A percentile compares a stretch with the other conserved stretches of the same genome.
These are phyloP conservation scores for Leccinum sublutescens DNA, from an alignment of 768 basidiomycete species.

Conservation along the genomic window DNA sequence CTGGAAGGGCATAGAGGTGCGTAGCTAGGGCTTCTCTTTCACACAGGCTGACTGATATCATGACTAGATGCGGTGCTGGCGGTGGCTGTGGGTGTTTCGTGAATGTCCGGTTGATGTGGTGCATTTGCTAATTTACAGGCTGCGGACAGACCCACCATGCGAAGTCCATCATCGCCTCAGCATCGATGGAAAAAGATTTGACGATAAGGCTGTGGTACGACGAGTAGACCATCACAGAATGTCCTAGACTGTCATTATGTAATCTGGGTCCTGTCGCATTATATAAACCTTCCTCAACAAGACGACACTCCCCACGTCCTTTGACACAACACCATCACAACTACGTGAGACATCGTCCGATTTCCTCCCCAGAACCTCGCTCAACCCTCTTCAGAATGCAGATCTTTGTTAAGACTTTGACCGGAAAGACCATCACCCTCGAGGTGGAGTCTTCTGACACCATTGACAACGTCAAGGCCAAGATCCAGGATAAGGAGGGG, in stretches of 20 bases:
- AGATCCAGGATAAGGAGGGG: constrained; percentile 78
- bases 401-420: constrained; percentile 86
- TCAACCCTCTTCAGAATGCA: constrained; percentile 32
- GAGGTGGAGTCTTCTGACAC: constrained; percentile 30
- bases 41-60: background rate
- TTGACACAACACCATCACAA: constrained; percentile 3
- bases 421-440: constrained; percentile 74
- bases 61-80: constrained; percentile 64
- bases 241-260: background rate
- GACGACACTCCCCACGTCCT: background rate
- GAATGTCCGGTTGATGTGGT: background rate
- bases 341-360: background rate
- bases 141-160: constrained; percentile 68
- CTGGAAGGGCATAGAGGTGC: constrained; percentile 81
- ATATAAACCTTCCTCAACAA: constrained; percentile 13
- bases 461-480: constrained; percentile 28
- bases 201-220: constrained; percentile 83
- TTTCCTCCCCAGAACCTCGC: background rate
- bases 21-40: constrained; percentile 6
- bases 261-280: constrained; percentile 17
- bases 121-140: background rate
- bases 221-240: constrained; percentile 13
- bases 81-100: constrained; percentile 55
- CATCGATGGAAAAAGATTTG: constrained; percentile 86
- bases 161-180: constrained; percentile 75